phyloP scores from a whole-genome alignment of 768 basidiomycete species.

The Royoungia palumana region DNA sequence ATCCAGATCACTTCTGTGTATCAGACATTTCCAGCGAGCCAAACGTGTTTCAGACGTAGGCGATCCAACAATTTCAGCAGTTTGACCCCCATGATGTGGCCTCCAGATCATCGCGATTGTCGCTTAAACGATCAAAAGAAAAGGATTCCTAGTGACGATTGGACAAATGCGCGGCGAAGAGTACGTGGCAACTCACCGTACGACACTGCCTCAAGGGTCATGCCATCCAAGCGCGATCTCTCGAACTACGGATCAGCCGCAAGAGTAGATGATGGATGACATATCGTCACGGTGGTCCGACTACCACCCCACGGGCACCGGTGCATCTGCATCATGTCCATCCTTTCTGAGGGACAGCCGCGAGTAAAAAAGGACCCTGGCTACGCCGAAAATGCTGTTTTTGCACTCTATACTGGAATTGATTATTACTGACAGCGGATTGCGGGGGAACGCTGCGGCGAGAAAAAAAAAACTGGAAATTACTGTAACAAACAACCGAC shows the following conservation, averaged over 20 bases:
- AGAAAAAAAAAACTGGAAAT: no score
- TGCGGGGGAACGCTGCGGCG: no score
- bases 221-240: slow-evolving; percentile 24
- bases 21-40: slow-evolving; percentile 20
- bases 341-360: no score
- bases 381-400: no score
- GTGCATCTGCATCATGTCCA: no score
- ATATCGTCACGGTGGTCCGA: slow-evolving; percentile 7
- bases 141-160: slow-evolving; percentile 11
- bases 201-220: slow-evolving; percentile 15
- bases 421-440: no score
- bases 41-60: slow-evolving; percentile 27
- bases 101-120: slow-evolving; percentile 3
- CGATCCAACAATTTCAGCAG: slow-evolving; percentile 2
- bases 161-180: not conserved
- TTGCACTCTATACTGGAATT: no score
- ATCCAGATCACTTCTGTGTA: slow-evolving; percentile 34
- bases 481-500: no score
- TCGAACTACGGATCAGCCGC: slow-evolving; percentile 27
- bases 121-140: slow-evolving; percentile 19
- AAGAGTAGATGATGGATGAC: slow-evolving; percentile 18
- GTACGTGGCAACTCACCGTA: slow-evolving; percentile 14
- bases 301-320: no score
- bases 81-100: not conserved
- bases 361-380: no score